phyloP scores from a whole-genome alignment of 257 asterid species.

The Plantago ovata region DNA sequence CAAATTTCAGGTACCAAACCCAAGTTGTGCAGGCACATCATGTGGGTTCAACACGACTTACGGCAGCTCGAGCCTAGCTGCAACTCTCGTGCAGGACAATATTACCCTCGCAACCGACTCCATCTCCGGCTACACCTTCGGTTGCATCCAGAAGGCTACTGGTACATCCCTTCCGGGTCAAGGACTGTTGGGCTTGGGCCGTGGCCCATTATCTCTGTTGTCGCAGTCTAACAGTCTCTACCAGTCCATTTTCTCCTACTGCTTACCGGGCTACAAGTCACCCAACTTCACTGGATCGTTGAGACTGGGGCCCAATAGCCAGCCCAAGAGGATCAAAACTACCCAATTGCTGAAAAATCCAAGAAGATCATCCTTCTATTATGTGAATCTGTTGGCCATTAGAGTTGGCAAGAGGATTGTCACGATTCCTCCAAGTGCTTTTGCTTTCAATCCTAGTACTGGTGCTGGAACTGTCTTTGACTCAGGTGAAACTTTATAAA shows the following conservation, averaged over 20 bases:
- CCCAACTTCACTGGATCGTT: constrained; percentile 62
- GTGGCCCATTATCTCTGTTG: constrained; percentile 65
- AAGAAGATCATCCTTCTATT: constrained; percentile 72
- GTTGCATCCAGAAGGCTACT: constrained; percentile 55
- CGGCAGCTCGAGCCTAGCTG: constrained; percentile 58
- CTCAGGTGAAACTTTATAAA: constrained; percentile 39
- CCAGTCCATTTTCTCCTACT: constrained; percentile 72
- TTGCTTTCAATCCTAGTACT: constrained; percentile 56
- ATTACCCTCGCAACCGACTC: constrained; percentile 51
- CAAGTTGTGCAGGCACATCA: constrained; percentile 40
- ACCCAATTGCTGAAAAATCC: constrained; percentile 70
- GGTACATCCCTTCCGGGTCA: constrained; percentile 66
- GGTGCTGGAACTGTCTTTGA: constrained; percentile 85
- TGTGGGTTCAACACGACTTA: constrained; percentile 66
- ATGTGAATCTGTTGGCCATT: constrained; percentile 58
- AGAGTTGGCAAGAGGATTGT: constrained; percentile 53
- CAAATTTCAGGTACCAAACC: constrained; percentile 48
- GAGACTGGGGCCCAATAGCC: constrained; percentile 61
- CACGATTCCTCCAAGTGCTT: constrained; percentile 47
- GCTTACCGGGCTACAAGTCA: constrained; percentile 74
- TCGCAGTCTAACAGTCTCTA: constrained; percentile 51
- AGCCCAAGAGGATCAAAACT: constrained; percentile 56
- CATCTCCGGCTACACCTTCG: constrained; percentile 49
- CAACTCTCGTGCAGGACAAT: constrained; percentile 51
- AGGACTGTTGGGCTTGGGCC: constrained; percentile 72